Conservation (phyloP, 495 filamentous ascomycete genomes). For the Cetradonia linearis region DNA sequence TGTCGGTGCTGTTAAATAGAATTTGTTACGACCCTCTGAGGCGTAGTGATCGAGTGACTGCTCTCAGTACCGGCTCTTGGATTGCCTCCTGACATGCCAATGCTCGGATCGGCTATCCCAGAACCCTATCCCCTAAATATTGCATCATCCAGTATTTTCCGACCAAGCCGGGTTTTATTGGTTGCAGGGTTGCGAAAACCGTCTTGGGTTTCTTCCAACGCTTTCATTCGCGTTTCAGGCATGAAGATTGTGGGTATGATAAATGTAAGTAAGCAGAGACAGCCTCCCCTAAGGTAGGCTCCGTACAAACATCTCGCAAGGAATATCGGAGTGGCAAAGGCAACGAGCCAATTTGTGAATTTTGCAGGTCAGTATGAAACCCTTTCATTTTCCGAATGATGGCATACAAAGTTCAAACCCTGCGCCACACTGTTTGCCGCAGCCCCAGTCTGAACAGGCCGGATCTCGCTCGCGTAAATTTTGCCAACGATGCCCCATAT, state of each 20-base stretch:
- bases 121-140: too few relatives aligned
- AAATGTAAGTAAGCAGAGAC: constrained; percentile 37
- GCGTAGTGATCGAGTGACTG: too few relatives aligned
- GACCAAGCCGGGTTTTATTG: too few relatives aligned
- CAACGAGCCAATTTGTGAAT: constrained; percentile 52
- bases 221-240: constrained; percentile 50
- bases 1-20: too few relatives aligned
- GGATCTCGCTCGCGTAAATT: constrained; percentile 33
- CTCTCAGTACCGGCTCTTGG: too few relatives aligned
- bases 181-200: too few relatives aligned
- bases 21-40: too few relatives aligned
- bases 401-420: constrained; percentile 15
- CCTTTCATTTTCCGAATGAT: too few relatives aligned
- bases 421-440: constrained; percentile 17
- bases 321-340: constrained; percentile 52
- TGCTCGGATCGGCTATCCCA: too few relatives aligned
- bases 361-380: neutral
- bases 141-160: too few relatives aligned
- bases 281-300: constrained; percentile 52
- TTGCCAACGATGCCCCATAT: constrained; percentile 37
- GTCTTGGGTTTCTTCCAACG: constrained; percentile 32
- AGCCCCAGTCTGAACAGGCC: constrained; percentile 7
- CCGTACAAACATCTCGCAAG: constrained; percentile 46
- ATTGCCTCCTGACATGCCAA: too few relatives aligned
- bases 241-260: constrained; percentile 43